Evolutionary conservation across 169 alveolate genomes (phyloP), one percentile per base, ranked within the genome.

Genomic region (Plasmodium blacklocki): DNA sequence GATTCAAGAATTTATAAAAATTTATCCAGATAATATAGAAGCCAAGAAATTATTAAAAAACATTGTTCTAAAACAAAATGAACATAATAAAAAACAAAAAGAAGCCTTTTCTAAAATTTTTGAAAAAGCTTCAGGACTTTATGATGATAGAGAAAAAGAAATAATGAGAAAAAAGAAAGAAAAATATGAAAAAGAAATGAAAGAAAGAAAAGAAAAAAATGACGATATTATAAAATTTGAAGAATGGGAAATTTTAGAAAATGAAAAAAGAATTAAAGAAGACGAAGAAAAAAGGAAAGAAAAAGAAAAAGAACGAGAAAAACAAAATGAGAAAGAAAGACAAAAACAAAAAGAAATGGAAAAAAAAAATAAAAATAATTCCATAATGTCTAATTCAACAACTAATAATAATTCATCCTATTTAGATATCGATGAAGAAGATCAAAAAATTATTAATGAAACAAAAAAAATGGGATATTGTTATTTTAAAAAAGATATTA

Each of bases 391-490:
- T 47, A 64, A 88, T 3, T 67, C 94, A 12, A 90, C 71, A 18
- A 58, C 88, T 7, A 50, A 90, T 0, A 75, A 70, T 63, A 75
- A 88, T 62, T 75, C 93, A 72, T 74, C 95, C 60, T 66, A 73
- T 90, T 3, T 78, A 78, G 97, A 95, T 29, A 73, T 95, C 32
- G 97, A 95, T 66, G 97, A 95, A 47, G 97, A 95, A 89, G 97
- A 95, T 76, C 90, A 93, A 70, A 95, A 92, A 89, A 95, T 95
- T 39, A 92, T 95, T 21, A 89, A 93, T 59, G 97, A 95, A 70
- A 95, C 97, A 2, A 95, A 94, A 72, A 95, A 95, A 88, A 95
- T 95, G 97, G 97, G 97, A 2, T 95, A 95, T 78, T 95, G 97
- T 60, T 95, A 95, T 92, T 95, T 95, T 66, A 94, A 92, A 60